Conservation (phyloP, 257 asterid genomes). For the Capsicum baccatum region DNA sequence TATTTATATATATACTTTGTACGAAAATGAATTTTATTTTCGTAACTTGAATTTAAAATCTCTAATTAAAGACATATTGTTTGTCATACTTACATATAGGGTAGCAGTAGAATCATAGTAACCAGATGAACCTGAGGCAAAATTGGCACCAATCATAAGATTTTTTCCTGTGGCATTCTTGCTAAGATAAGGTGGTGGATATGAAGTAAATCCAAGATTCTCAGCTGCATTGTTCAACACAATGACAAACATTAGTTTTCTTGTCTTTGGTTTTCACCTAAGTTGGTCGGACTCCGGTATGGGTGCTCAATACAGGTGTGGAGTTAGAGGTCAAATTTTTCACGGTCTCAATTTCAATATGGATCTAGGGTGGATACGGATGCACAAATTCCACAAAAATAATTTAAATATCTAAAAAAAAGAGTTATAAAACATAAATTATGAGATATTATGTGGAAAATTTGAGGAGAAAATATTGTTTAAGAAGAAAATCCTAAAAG, state of each 20-base stretch:
- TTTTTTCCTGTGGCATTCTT: slow-evolving; percentile 55
- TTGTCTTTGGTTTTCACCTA: no score
- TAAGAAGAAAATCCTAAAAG: no score
- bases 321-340: no score
- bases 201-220: slow-evolving; percentile 76
- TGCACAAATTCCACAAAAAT: no score
- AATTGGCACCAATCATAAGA: slow-evolving; percentile 78
- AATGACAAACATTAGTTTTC: background rate
- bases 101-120: slow-evolving; percentile 65
- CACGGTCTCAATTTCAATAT: no score
- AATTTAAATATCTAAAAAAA: no score
- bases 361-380: no score
- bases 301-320: no score
- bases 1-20: fast-evolving
- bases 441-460: no score
- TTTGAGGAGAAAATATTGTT: no score
- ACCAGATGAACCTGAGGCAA: slow-evolving; percentile 89
- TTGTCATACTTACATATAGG: slow-evolving; percentile 54
- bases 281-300: no score
- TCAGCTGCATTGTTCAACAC: slow-evolving; percentile 59
- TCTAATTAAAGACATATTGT: background rate
- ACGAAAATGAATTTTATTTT: background rate
- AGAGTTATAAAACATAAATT: no score
- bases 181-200: slow-evolving; percentile 76
- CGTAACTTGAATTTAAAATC: background rate